These are phyloP conservation scores for Pestalotiopsis sp. DNA, from an alignment of 2,329 filamentous ascomycete species.

Conservation along the genomic window DNA sequence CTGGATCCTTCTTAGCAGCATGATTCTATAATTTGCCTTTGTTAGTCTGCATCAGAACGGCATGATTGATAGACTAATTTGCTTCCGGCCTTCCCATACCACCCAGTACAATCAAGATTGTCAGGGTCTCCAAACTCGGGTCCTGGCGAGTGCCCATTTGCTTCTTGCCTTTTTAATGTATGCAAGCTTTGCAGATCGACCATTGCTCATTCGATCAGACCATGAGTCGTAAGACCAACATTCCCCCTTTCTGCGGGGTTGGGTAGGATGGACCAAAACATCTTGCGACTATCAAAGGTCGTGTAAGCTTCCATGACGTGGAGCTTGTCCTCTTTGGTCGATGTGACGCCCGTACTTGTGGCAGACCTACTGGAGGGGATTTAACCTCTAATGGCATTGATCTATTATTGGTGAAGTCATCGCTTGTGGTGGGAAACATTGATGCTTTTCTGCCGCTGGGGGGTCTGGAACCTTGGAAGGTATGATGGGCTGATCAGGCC, in stretches of 20 bases:
- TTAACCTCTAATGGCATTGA: not conserved
- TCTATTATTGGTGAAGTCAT: slow-evolving; percentile 15
- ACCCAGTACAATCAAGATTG: not conserved
- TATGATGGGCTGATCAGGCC: slow-evolving; percentile 1
- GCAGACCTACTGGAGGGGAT: not conserved
- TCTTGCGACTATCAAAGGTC: not conserved
- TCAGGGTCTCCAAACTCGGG: not conserved
- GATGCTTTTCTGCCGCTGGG: not conserved
- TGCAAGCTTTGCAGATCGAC: not conserved
- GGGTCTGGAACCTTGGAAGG: not conserved
- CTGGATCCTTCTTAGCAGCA: not conserved
- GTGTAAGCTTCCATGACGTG: slow-evolving; percentile 22
- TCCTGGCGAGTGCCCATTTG: not conserved
- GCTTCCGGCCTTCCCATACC: not conserved
- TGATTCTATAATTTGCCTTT: slow-evolving; percentile 1
- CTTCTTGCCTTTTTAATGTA: not conserved
- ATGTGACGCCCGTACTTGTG: slow-evolving; percentile 1
- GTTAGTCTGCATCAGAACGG: slow-evolving; percentile 12
- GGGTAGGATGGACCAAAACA: slow-evolving; percentile 18
- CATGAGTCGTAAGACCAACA: not conserved
- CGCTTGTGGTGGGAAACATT: not conserved
- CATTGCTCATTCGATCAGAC: not conserved
- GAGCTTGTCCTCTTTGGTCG: not conserved
- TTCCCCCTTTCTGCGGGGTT: slow-evolving; percentile 27
- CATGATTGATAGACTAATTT: not conserved